Percentiles rank a stretch among this genome's conserved stretches.
These are phyloP conservation scores for Thymus mandschuricus DNA, from an alignment of 257 asterid genomes.

Conservation along the genomic window DNA sequence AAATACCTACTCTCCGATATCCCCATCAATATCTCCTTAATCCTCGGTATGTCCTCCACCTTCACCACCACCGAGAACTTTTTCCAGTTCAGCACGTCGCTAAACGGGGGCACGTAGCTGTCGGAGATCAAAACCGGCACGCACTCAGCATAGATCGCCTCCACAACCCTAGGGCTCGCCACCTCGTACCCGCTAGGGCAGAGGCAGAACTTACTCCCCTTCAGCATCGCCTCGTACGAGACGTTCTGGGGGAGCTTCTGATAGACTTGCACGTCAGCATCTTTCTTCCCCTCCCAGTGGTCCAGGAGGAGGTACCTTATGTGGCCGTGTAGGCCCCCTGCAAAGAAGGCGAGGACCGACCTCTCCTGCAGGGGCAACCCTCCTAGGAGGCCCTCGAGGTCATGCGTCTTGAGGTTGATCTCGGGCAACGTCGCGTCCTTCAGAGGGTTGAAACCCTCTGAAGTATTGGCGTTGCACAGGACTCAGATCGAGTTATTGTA, in stretches of 20 bases:
- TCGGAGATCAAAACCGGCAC: slow-evolving; percentile 62
- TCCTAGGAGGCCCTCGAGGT: slow-evolving; percentile 62
- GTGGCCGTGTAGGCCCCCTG: slow-evolving; percentile 75
- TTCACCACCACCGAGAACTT: slow-evolving; percentile 47
- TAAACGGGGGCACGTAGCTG: slow-evolving; percentile 53
- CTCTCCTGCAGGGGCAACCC: slow-evolving; percentile 67
- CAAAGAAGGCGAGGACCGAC: slow-evolving; percentile 77
- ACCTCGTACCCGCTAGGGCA: slow-evolving; percentile 84
- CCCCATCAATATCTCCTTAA: slow-evolving; percentile 50
- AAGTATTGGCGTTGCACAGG: slow-evolving; percentile 80
- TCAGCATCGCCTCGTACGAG: slow-evolving; percentile 49
- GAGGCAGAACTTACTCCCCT: slow-evolving; percentile 52
- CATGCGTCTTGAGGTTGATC: slow-evolving; percentile 71
- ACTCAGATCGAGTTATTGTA: slow-evolving; percentile 78
- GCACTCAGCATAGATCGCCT: slow-evolving; percentile 72
- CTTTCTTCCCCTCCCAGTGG: slow-evolving; percentile 74
- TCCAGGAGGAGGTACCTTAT: slow-evolving; percentile 58
- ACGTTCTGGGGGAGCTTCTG: slow-evolving; percentile 39
- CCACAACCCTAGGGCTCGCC: slow-evolving; percentile 72
- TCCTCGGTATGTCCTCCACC: slow-evolving; percentile 49
- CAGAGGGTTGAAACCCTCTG: slow-evolving; percentile 78
- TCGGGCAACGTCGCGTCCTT: slow-evolving; percentile 77
- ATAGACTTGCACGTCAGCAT: slow-evolving; percentile 44
- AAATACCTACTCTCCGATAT: slow-evolving; percentile 50
- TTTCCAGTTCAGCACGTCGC: slow-evolving; percentile 65